Evolutionary conservation across 1,284 basidiomycete genomes (phyloP), one percentile per base, ranked within the genome.

Genomic region (Ustilago hordei): DNA sequence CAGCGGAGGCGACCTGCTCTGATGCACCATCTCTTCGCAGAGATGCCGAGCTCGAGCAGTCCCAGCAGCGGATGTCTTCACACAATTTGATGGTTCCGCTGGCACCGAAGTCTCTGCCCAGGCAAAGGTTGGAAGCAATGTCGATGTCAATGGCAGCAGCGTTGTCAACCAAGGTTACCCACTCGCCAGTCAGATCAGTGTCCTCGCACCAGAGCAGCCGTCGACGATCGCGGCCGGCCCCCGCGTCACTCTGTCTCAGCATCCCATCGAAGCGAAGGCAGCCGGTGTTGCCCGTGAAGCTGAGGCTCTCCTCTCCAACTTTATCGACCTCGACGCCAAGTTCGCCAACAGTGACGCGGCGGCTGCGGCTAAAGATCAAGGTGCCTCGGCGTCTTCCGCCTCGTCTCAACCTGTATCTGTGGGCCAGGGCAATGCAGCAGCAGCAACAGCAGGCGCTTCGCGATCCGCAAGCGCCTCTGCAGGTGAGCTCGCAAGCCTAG

Each of bases 1-100:
- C 83, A 84, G 83, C 74, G 83, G 79, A 84, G 83, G 81, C 78
- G 80, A 82, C 78, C 78, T 75, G 78, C 69, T 64, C 60, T 72
- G 61, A 68, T 58, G 62, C 66, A 70, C 66, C 67, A 69, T 68
- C 64, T 70, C 52, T 47, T 64, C 13, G 9, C 39, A 35, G 52
- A 69, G 67, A 77, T 65, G 65, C 74, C 45, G 69, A 66, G 73
- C 64, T 73, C 64, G 65, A 63, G 74, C 64, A 73, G 76, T 78
- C 81, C 81, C 81, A 67, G 81, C 81, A 83, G 81, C 77, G 81
- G 81, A 81, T 80, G 80, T 74, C 66, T 65, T 65, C 60, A 64
- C 59, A 43, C 45, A 64, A 57, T 69, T 70, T 43, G 68, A 70
- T 38, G 38, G 47, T 61, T 68, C 73, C 61, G 61, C 69, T 64